Evolutionary conservation across 805 yeast species (phyloP), one percentile per base, ranked within the genome.

Genomic region (Clavispora carvajalis): DNA sequence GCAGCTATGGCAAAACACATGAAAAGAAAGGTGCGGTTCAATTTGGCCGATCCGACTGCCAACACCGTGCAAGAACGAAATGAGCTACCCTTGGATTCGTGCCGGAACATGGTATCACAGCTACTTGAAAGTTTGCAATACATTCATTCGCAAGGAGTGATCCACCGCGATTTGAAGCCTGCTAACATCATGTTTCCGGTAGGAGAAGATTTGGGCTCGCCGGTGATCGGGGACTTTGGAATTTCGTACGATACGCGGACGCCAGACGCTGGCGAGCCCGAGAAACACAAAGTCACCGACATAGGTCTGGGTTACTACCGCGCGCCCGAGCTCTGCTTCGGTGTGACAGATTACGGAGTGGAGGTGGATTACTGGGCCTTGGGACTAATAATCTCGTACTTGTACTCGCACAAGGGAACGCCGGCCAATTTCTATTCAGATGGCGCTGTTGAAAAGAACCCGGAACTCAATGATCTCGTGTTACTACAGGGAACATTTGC

Each of bases 301-400:
- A 80, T 87, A 4, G 72, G 82, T 16, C 81, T 90, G 0, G 80
- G 82, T 1, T 68, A 69, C 24, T 87, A 77, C 60, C 79, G 83
- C 44, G 80, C 93, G 0, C 91, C 95, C 0, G 95, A 86, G 53
- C 60, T 83, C 35, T 63, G 85, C 31, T 72, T 84, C 37, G 85
- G 86, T 0, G 60, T 74, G n/a, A 46, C 65, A 1, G 65, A 69
- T 44, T 86, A 86, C 53, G 62, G 72, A 2, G 57, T 54, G 26
- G 77, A 70, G 29, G 65, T 85, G 7, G 95, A 86, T 51, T 65
- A 84, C 12, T 86, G 95, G 95, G 65, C 85, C 1, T 55, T 77
- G 15, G 95, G 87, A 0, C 73, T 87, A 9, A 52, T 85, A 2
- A 50, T 80, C 36, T 76, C 81, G n/a, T 57, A 73, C 34, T 48